phyloP scores from a whole-genome alignment of 176 grass and related monocot genomes.

The Triticum turgidum region DNA sequence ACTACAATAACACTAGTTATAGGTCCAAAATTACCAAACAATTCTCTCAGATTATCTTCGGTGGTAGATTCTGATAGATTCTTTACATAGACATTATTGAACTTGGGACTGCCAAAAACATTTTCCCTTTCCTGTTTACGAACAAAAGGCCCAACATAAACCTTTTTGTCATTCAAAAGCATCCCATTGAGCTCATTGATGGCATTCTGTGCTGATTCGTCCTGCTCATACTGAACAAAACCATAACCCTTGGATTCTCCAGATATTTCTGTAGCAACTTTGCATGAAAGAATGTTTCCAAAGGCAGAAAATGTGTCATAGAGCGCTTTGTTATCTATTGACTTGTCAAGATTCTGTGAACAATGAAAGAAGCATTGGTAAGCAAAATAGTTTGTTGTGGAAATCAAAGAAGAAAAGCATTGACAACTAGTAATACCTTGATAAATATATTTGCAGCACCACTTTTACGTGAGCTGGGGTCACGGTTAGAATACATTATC shows the following conservation, averaged over 20 bases:
- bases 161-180: slow-evolving; percentile 72
- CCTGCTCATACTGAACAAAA: slow-evolving; percentile 66
- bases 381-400: not conserved
- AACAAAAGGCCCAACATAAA: slow-evolving; percentile 76
- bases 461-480: slow-evolving; percentile 66
- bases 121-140: slow-evolving; percentile 71
- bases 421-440: slow-evolving; percentile 39
- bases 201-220: slow-evolving; percentile 56
- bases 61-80: slow-evolving; percentile 57
- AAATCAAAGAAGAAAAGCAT: not conserved
- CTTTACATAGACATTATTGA: slow-evolving; percentile 73
- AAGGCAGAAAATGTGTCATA: slow-evolving; percentile 65
- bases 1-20: slow-evolving; percentile 69
- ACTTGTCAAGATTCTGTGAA: slow-evolving; percentile 70
- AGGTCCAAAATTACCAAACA: slow-evolving; percentile 51
- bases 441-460: slow-evolving; percentile 80
- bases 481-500: slow-evolving; percentile 85
- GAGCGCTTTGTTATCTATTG: slow-evolving; percentile 68
- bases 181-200: slow-evolving; percentile 76
- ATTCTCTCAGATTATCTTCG: slow-evolving; percentile 47
- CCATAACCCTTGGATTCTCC: slow-evolving; percentile 72
- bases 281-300: slow-evolving; percentile 67
- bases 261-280: slow-evolving; percentile 53
- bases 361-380: not conserved
- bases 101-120: slow-evolving; percentile 42